These are phyloP conservation scores for Magnolia sinica DNA, from an alignment of 164 flowering plant species.

Conservation along the genomic window DNA sequence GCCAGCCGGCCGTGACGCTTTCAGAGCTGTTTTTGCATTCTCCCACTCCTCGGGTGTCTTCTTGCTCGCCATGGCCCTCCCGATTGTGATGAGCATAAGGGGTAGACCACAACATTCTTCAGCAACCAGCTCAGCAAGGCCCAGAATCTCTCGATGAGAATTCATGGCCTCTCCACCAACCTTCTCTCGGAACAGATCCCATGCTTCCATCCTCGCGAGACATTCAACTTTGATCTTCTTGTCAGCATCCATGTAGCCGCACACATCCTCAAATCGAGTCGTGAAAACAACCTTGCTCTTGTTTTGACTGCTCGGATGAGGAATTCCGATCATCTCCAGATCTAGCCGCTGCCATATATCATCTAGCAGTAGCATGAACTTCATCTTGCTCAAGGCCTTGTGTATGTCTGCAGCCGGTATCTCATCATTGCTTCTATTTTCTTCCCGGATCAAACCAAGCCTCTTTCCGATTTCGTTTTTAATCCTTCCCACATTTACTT, in stretches of 20 bases:
- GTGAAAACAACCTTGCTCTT: slow-evolving; percentile 10
- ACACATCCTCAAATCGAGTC: background rate
- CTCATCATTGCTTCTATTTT: background rate
- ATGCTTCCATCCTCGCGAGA: background rate
- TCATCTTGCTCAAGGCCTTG: slow-evolving; percentile 1
- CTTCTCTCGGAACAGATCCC: slow-evolving; percentile 8
- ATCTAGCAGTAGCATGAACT: slow-evolving; percentile 9
- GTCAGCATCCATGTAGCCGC: slow-evolving; percentile 7
- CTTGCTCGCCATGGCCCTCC: slow-evolving; percentile 15
- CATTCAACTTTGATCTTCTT: slow-evolving; percentile 5
- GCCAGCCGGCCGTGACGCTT: background rate
- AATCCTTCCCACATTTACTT: background rate
- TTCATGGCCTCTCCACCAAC: slow-evolving; percentile 2
- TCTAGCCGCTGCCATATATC: slow-evolving; percentile 14
- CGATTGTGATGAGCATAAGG: slow-evolving; percentile 7
- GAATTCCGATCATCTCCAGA: slow-evolving; percentile 2
- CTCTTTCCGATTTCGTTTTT: background rate
- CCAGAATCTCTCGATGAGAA: background rate
- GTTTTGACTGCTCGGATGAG: background rate
- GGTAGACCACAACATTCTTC: slow-evolving; percentile 9
- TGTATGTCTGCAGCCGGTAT: background rate
- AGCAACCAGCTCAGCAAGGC: background rate
- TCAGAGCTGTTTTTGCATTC: slow-evolving; percentile 6
- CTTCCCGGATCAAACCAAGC: background rate
- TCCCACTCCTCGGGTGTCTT: slow-evolving; percentile 4